Evolutionary conservation across 202 grass and related monocot species (phyloP).

Genomic region (Schoenoplectus tabernaemontani): DNA sequence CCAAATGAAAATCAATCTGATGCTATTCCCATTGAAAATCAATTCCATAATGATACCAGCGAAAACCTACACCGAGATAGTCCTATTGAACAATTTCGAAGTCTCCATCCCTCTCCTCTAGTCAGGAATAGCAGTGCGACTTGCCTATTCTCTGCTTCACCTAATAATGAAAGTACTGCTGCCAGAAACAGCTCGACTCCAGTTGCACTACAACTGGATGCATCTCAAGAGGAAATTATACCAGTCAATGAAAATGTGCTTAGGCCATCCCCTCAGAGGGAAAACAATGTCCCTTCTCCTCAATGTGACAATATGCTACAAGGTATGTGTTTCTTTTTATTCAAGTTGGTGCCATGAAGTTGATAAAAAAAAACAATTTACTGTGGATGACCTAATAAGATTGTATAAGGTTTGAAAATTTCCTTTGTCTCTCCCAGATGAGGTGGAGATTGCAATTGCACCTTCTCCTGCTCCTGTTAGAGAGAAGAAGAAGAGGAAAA

Average conservation of each 20-base stretch:
- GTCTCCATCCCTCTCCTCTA: not conserved
- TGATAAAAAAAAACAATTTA: not conserved
- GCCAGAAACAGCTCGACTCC: not conserved
- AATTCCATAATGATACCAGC: not conserved
- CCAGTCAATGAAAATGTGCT: not conserved
- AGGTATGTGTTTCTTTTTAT: not conserved
- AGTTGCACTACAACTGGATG: not conserved
- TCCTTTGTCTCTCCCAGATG: not conserved
- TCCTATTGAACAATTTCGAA: slow-evolving; percentile 12
- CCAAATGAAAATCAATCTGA: slow-evolving; percentile 4
- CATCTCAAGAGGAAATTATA: not conserved
- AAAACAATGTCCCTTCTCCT: not conserved
- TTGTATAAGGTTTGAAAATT: not conserved
- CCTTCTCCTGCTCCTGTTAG: slow-evolving; percentile 43
- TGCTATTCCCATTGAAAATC: slow-evolving; percentile 10
- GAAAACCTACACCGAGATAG: not conserved
- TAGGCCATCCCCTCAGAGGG: not conserved
- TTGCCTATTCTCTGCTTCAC: slow-evolving; percentile 7
- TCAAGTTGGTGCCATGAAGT: not conserved
- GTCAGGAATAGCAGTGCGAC: not conserved
- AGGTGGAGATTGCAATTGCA: slow-evolving; percentile 25
- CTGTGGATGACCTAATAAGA: not conserved
- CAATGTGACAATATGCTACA: not conserved
- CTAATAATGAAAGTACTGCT: not conserved
- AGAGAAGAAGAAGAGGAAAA: slow-evolving; percentile 42